These are phyloP conservation scores for Colletotrichum shisoi DNA, from an alignment of 2,329 filamentous ascomycete species.

Conservation along the genomic window DNA sequence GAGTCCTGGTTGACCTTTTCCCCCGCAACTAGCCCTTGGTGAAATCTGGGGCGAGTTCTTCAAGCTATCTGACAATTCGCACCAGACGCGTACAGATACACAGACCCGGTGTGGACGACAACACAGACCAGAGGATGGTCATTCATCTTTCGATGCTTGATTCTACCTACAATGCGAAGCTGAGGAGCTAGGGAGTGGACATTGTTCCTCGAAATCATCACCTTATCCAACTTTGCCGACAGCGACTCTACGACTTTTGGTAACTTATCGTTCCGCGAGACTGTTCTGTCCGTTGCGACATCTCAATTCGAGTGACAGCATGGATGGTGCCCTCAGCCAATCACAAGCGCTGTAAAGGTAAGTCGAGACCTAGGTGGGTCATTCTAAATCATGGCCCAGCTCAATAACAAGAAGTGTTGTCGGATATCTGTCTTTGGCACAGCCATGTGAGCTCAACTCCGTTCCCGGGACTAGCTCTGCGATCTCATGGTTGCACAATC, in stretches of 20 bases:
- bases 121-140: background rate
- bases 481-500: background rate
- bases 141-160: background rate
- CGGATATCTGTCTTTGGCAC: background rate
- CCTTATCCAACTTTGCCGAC: background rate
- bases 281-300: background rate
- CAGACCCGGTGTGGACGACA: background rate
- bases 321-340: conserved; percentile 9
- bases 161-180: background rate
- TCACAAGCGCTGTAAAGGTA: conserved; percentile 13
- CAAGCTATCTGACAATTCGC: background rate
- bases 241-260: background rate
- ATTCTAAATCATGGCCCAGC: background rate
- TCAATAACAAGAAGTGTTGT: background rate
- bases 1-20: background rate
- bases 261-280: background rate
- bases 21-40: background rate
- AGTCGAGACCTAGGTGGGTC: conserved; percentile 4
- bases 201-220: too few species aligned
- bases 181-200: background rate
- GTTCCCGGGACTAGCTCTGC: too few species aligned
- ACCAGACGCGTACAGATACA: too few species aligned
- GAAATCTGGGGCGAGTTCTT: background rate
- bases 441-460: background rate
- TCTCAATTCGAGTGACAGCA: background rate